Conservation (phyloP, 148 eudicot species). For the Rhododendron kiyosumense region DNA sequence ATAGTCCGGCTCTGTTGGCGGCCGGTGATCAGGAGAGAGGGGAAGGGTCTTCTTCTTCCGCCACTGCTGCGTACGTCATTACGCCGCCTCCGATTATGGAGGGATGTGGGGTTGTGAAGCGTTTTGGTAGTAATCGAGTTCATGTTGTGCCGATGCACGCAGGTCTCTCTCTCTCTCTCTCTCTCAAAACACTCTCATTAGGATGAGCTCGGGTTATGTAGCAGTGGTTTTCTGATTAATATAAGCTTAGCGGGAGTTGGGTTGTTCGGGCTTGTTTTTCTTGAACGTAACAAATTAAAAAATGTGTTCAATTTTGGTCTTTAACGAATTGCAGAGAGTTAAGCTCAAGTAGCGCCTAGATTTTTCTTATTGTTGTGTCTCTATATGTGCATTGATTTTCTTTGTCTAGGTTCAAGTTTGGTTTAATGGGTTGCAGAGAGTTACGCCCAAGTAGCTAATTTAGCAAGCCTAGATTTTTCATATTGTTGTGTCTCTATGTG, state of each 20-base stretch:
- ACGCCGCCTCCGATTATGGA: slow-evolving; percentile 62
- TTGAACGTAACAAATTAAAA: neutral
- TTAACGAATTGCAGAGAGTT: neutral
- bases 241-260: neutral
- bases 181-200: neutral
- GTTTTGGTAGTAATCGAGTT: slow-evolving; percentile 45
- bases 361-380: neutral
- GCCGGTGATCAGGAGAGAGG: slow-evolving; percentile 32
- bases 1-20: slow-evolving; percentile 30
- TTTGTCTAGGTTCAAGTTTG: neutral
- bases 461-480: neutral
- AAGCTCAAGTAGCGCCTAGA: neutral
- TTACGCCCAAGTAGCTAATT: neutral
- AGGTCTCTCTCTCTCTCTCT: slow-evolving; percentile 34
- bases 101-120: slow-evolving; percentile 61
- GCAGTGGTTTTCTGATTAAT: neutral
- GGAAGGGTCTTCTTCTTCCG: slow-evolving; percentile 12
- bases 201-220: neutral
- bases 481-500: neutral
- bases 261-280: neutral
- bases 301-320: neutral
- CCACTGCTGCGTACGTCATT: slow-evolving; percentile 46
- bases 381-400: neutral
- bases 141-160: slow-evolving; percentile 83
- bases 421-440: neutral